Percentiles rank a stretch among this genome's conserved stretches.
phyloP scores from a whole-genome alignment of 202 grass and related monocot species.

The Brachypodium distachyon region DNA sequence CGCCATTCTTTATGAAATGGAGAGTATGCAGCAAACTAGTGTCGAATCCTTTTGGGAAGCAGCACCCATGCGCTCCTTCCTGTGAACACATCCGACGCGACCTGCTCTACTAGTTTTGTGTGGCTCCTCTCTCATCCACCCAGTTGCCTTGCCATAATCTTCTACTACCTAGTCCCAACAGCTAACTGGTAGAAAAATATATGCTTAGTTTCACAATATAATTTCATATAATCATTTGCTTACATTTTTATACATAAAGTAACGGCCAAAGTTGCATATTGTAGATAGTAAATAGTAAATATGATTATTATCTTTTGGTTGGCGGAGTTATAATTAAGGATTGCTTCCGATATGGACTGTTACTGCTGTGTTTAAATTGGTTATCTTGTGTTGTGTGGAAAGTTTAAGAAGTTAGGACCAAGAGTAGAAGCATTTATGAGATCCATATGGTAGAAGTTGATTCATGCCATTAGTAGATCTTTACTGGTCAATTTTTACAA shows the following conservation, averaged over 20 bases:
- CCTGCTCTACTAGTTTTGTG: neutral
- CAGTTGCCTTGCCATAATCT: neutral
- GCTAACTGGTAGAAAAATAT: neutral
- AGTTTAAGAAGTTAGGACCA: constrained; percentile 4
- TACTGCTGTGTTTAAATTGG: neutral
- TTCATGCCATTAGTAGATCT: neutral
- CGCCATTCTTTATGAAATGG: too few relatives aligned
- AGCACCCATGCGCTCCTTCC: neutral
- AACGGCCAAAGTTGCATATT: neutral
- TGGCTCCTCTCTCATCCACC: neutral
- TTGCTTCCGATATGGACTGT: too few relatives aligned
- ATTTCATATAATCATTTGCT: neutral
- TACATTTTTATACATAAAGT: too few relatives aligned
- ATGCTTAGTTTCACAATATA: neutral
- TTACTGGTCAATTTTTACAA: neutral
- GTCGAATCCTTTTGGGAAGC: neutral
- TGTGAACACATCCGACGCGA: neutral
- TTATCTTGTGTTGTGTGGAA: neutral
- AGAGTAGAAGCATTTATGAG: neutral
- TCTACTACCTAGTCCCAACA: neutral
- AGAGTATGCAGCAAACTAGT: neutral
- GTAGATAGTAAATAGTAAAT: neutral
- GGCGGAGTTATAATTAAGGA: neutral
- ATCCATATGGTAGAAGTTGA: neutral
- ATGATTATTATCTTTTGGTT: neutral